Evolutionary conservation across 257 asterid species (phyloP).

Genomic region (Solanum acaule): DNA sequence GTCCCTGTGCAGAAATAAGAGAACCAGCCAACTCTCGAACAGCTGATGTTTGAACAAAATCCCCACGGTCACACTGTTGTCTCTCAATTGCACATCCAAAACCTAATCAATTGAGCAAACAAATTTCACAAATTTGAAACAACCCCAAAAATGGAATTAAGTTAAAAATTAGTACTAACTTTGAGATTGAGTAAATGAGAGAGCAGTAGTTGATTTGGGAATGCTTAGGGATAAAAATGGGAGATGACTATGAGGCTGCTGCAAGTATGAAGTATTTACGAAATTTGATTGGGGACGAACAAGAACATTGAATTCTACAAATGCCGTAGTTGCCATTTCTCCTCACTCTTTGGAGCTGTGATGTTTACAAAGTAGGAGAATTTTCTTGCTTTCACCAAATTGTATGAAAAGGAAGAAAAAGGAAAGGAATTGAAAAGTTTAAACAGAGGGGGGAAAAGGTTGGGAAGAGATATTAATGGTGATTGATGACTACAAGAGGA

Average conservation of each 20-base stretch:
- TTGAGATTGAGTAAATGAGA: conserved; percentile 5
- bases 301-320: neutral
- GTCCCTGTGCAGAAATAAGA: conserved; percentile 52
- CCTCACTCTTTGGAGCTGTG: neutral
- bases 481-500: neutral
- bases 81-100: conserved; percentile 23
- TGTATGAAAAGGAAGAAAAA: neutral
- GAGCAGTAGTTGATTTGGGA: neutral
- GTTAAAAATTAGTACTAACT: neutral
- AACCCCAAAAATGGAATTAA: neutral
- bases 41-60: conserved; percentile 31
- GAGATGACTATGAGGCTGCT: neutral
- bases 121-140: neutral
- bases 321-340: conserved; percentile 2
- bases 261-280: neutral
- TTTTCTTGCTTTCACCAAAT: neutral
- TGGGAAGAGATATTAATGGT: neutral
- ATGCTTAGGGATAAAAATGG: neutral
- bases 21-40: conserved; percentile 73
- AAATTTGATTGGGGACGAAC: neutral
- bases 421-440: neutral
- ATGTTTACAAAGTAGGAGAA: neutral
- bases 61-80: neutral
- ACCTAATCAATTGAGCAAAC: conserved; percentile 12
- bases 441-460: neutral